Evolutionary conservation across 2,329 filamentous ascomycete genomes (phyloP).

Genomic region (Aspergillus tamarii): DNA sequence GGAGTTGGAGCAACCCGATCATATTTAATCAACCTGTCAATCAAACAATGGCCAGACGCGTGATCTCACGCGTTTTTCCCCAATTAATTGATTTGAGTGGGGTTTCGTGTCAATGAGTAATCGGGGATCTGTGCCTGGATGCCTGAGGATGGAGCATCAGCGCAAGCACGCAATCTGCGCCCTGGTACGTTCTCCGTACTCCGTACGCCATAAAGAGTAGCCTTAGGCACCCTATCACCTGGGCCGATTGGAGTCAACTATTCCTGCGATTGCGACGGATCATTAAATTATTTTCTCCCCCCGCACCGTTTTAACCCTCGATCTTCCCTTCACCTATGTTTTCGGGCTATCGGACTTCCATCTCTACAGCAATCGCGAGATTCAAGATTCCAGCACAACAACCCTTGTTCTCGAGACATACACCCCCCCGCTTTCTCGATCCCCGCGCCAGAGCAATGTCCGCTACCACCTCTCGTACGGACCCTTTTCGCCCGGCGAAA

Average conservation of each 20-base stretch:
- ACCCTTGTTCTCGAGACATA: not conserved
- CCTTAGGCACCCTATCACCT: conserved; percentile 6
- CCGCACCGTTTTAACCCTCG: not conserved
- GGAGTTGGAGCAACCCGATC: not conserved
- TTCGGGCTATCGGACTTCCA: not conserved
- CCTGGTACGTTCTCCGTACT: not conserved
- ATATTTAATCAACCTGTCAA: not conserved
- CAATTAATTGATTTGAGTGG: not conserved
- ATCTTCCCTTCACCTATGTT: conserved; percentile 7
- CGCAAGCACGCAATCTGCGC: conserved; percentile 1
- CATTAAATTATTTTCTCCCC: conserved; percentile 10
- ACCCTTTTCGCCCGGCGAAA: conserved; percentile 51
- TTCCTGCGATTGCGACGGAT: conserved; percentile 5
- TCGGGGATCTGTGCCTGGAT: not conserved
- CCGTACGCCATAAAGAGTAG: not conserved
- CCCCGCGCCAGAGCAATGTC: conserved; percentile 42
- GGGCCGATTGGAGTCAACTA: not conserved
- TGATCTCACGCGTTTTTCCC: conserved; percentile 10
- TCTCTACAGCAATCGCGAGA: conserved; percentile 1
- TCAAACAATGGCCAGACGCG: conserved; percentile 8
- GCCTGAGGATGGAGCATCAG: not conserved
- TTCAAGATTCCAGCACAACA: not conserved
- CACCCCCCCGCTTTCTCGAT: conserved; percentile 24
- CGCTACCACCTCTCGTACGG: conserved; percentile 39
- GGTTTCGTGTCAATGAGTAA: not conserved